A percentile compares a stretch with the other conserved stretches of the same genome.
Evolutionary conservation across 352 stramenopile genomes (phyloP).

Genomic region (Phytopythium cucurbitacearum): DNA sequence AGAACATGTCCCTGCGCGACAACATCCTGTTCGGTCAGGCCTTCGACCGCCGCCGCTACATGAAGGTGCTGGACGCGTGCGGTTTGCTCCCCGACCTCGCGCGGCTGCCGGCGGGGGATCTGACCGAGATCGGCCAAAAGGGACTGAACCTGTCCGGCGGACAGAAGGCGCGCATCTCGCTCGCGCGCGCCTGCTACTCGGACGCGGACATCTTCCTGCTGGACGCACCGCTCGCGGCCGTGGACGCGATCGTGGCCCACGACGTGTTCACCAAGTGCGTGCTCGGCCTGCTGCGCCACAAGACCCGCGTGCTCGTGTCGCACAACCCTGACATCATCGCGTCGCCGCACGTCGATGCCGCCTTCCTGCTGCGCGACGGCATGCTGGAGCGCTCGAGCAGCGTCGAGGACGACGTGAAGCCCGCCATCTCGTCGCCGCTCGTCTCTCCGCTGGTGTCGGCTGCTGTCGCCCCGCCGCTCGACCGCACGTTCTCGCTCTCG

Average conservation of each 20-base stretch:
- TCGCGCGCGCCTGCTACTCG: conserved; percentile 86
- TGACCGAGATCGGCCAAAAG: conserved; percentile 55
- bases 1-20: conserved; percentile 69
- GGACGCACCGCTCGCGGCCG: conserved; percentile 47
- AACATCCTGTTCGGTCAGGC: conserved; percentile 94
- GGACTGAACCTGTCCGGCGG: conserved; percentile 59
- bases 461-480: too few species aligned
- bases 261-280: conserved; percentile 86
- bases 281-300: conserved; percentile 49
- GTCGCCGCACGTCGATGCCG: conserved; percentile 9
- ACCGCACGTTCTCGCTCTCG: too few species aligned
- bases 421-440: conserved; percentile 15
- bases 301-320: conserved; percentile 57
- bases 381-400: too few species aligned
- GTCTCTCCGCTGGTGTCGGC: conserved; percentile 8
- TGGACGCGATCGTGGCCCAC: conserved; percentile 63
- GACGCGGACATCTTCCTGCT: conserved; percentile 70
- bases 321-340: conserved; percentile 47
- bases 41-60: conserved; percentile 69
- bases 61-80: conserved; percentile 73
- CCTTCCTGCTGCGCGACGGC: too few species aligned
- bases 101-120: conserved; percentile 76
- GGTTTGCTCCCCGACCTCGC: conserved; percentile 73
- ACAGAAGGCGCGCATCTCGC: conserved; percentile 66
- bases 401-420: neutral